Conservation (phyloP, 2,329 filamentous ascomycete species). For the Colletotrichum incanum region DNA sequence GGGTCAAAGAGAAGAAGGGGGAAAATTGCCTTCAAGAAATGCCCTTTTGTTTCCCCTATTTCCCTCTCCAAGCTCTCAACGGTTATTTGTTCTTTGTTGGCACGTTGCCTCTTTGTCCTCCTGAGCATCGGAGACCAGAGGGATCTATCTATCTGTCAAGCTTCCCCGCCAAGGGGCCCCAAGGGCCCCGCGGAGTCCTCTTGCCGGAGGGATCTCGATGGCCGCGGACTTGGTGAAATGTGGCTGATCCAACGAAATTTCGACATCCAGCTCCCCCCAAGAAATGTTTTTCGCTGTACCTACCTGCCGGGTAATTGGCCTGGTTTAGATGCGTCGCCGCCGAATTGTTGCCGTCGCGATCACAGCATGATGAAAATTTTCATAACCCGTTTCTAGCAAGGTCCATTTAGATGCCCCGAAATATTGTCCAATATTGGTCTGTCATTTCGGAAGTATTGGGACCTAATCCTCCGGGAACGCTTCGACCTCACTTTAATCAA, state of each 20-base stretch:
- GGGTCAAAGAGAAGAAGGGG: not conserved
- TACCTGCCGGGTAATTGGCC: not conserved
- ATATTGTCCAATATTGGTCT: constrained; percentile 4
- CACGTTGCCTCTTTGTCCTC: not conserved
- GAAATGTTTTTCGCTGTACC: not conserved
- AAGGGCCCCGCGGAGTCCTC: constrained; percentile 1
- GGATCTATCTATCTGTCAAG: constrained; percentile 2
- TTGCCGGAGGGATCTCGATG: constrained; percentile 12
- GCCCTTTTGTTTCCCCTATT: constrained; percentile 15
- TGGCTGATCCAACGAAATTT: not conserved
- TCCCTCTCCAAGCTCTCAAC: not conserved
- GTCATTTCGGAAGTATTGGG: not conserved
- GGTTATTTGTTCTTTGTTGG: not conserved
- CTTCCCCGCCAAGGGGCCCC: constrained; percentile 7
- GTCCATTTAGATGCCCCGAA: not conserved
- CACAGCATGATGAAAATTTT: not conserved
- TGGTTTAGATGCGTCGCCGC: not conserved
- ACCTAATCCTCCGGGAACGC: constrained; percentile 1
- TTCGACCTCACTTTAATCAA: constrained; percentile 13
- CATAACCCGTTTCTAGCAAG: not conserved
- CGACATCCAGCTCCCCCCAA: not conserved
- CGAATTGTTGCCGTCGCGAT: not conserved
- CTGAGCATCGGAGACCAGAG: constrained; percentile 1
- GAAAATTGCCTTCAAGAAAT: constrained; percentile 1
- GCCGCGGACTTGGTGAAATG: not conserved